Base-by-base conservation (phyloP, 257 asterid species). In the Jaltomata sinuosa region DNA sequence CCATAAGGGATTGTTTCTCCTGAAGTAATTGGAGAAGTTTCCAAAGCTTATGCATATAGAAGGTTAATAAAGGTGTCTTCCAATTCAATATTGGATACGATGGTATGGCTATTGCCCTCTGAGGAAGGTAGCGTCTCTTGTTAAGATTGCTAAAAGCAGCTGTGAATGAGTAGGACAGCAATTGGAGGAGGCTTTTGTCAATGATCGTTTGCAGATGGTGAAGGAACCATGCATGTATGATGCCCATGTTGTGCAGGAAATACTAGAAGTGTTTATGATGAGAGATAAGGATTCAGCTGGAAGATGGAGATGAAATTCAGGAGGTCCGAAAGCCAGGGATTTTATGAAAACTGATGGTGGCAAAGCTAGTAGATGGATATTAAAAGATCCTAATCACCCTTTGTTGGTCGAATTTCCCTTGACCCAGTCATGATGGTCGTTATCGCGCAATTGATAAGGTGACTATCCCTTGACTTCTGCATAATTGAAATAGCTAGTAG, bases 371-470 rank as follows among this genome's bases (percentile, higher is more conserved):
- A 0, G 99, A 97, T 50, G 90, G 91, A 55, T 97, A 97, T 91
- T 97, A 1, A 94, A 93, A 86, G 99, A 97, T 90, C 98, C 97
- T 25, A 87, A 89, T 64, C 91, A 94, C 16, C 88, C 94, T 96
- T 96, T 87, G 87, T 92, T 14, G 95, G 89, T 92, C 98, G 1
- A 71, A 93, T 55, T 90, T 90, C 64, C 77, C 91, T 14, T 90
- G 98, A 11, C 97, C 98, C 3, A 88, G 92, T n/a, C 99, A 96
- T 15, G 99, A 96, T 54, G 97, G 94, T 31, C 90, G 94, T 25
- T 96, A 96, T 87, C 92, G 94, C 0, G 98, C 98, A 84, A 90
- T 96, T 19, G 99, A 96, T 77, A 96, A 94, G 95, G 99, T 94
- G 89, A 89, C 36, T 5, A 14, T 83, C 78, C 54, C 31, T 49